Evolutionary conservation across 805 yeast genomes (phyloP), one percentile per base, ranked within the genome.

Genomic region (Scheffersomyces ergatensis): DNA sequence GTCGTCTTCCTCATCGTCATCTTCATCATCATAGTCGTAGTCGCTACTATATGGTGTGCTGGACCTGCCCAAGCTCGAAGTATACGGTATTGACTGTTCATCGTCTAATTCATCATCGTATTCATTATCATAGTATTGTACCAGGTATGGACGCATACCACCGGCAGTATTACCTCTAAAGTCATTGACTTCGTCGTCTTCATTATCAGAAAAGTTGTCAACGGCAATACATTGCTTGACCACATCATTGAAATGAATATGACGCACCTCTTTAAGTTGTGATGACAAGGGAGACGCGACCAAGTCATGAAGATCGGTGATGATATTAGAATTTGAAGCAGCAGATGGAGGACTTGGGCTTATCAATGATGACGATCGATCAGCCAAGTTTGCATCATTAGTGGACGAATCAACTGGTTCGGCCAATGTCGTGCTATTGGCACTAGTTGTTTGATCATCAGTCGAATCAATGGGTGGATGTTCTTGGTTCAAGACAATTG

Each of bases 201-300:
- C 67, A n/a, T 68, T 71, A 32, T 65, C 9, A 34, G 60, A 57
- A n/a, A 64, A 60, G 13, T 57, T 62, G 42, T 76, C 80, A 9
- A 90, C 58, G 0, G 96, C 90, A 46, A 87, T 82, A 62, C 99
- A 93, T 62, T 93, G 99, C 60, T 89, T 90, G 24, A 93, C 99
- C 39, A 89, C 80, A 58, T 89, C 95, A 60, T 85, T 93, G 66
- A 93, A 93, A 63, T 90, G 98, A 46, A 93, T 90, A 51, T 78
- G 95, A 45, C 95, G 38, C 7, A 26, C 25, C 21, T 36, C 40
- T 32, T 40, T 40, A 7, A 14, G 13, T 25, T 7, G 29, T 7
- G 24, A 9, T n/a, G n/a, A n/a, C n/a, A n/a, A n/a, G 9, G 24
- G 24, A 21, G 24, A 21, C 6, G 6, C 9, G 9, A 21, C 24